A percentile compares a stretch with the other conserved stretches of the same genome.
Evolutionary conservation across 768 basidiomycete species (phyloP).

Genomic region (Mycena belliarum): DNA sequence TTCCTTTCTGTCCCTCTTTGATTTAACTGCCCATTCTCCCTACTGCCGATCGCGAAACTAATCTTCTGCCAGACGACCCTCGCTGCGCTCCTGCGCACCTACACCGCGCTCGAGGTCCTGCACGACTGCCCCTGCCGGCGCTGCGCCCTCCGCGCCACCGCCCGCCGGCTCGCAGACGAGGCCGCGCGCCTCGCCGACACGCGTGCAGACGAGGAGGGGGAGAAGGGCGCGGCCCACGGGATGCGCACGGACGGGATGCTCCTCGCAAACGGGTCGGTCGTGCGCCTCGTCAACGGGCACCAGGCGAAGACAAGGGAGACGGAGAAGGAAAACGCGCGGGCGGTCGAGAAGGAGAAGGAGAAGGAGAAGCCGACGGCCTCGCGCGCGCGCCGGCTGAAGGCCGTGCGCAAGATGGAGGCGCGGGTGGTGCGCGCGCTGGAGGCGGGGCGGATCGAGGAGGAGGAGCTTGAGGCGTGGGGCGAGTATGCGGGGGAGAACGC

Average conservation of each 20-base stretch:
- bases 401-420: constrained; percentile 64
- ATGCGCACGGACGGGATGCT: neutral
- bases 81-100: constrained; percentile 60
- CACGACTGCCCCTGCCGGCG: constrained; percentile 92
- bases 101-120: constrained; percentile 85
- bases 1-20: neutral
- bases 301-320: neutral
- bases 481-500: neutral
- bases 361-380: constrained; percentile 49
- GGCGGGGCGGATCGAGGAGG: constrained; percentile 80
- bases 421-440: constrained; percentile 65
- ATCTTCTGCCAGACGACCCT: constrained; percentile 11
- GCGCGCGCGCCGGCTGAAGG: constrained; percentile 74
- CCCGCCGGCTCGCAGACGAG: constrained; percentile 62
- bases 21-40: too few species aligned
- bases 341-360: neutral
- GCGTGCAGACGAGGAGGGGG: constrained; percentile 8
- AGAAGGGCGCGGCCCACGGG: too few species aligned
- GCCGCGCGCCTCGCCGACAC: constrained; percentile 53
- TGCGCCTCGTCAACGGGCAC: too few species aligned
- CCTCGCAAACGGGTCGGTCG: neutral
- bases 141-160: constrained; percentile 84
- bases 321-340: neutral
- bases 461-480: constrained; percentile 32
- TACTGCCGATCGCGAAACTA: neutral